Conservation (phyloP, 129 eudicot genomes). For the Scalesia atractyloides region DNA sequence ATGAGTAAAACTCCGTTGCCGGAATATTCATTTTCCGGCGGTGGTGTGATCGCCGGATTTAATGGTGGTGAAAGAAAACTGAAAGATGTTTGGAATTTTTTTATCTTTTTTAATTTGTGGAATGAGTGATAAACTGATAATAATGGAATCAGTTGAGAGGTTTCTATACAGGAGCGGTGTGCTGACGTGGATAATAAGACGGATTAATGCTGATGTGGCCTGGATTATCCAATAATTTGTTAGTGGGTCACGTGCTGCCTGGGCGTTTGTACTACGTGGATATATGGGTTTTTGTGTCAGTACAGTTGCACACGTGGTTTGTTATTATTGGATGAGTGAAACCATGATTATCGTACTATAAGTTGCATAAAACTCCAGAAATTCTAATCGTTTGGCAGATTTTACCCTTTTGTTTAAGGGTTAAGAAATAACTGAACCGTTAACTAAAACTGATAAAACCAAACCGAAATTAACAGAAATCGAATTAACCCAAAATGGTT, state of each 20-base stretch:
- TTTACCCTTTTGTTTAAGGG: not conserved
- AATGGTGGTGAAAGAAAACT: constrained; percentile 11
- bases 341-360: constrained; percentile 5
- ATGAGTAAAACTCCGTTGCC: constrained; percentile 29
- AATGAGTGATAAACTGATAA: constrained; percentile 17
- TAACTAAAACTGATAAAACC: too few species aligned
- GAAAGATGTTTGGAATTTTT: not conserved
- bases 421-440: too few species aligned
- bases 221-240: constrained; percentile 40
- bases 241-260: constrained; percentile 40
- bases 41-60: constrained; percentile 25
- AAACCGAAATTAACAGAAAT: too few species aligned
- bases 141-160: constrained; percentile 33
- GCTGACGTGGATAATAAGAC: constrained; percentile 44
- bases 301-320: constrained; percentile 22
- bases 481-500: too few species aligned
- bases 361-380: not conserved
- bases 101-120: not conserved
- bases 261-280: constrained; percentile 1
- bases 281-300: constrained; percentile 28
- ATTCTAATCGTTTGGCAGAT: not conserved
- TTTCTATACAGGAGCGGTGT: constrained; percentile 31
- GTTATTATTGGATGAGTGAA: constrained; percentile 16
- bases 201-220: constrained; percentile 35
- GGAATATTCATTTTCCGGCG: constrained; percentile 72